phyloP scores from a whole-genome alignment of 805 yeast genomes.

The Yamadazyma tumulicola region DNA sequence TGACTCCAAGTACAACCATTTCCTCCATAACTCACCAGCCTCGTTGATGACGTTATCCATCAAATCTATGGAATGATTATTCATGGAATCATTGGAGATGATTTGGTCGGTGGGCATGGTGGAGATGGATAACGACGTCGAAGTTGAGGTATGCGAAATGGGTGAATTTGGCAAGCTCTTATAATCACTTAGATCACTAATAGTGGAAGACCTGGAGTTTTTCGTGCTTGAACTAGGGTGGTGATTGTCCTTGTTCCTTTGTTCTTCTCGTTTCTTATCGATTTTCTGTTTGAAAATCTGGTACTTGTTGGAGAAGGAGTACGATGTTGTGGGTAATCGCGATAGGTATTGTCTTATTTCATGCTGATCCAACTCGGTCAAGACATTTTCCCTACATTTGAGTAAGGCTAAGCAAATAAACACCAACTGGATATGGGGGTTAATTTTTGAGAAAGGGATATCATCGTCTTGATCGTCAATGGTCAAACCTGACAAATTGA shows the following conservation, averaged over 20 bases:
- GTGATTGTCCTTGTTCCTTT: conserved; percentile 3
- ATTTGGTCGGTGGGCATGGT: conserved; percentile 12
- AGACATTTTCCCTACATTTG: conserved; percentile 71
- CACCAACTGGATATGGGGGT: conserved; percentile 72
- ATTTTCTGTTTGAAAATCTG: conserved; percentile 26
- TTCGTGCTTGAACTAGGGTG: conserved; percentile 5
- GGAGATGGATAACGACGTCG: conserved; percentile 7
- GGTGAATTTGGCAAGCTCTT: conserved; percentile 9
- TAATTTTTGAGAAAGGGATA: conserved; percentile 57
- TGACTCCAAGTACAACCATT: conserved; percentile 63
- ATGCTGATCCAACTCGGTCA: conserved; percentile 84
- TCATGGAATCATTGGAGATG: conserved; percentile 25
- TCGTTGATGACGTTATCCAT: conserved; percentile 71
- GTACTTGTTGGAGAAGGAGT: conserved; percentile 30
- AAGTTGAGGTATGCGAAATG: conserved; percentile 7
- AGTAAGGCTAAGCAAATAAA: conserved; percentile 76
- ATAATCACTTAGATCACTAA: conserved; percentile 6
- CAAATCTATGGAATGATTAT: conserved; percentile 46
- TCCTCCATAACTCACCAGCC: conserved; percentile 87
- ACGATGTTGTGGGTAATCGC: conserved; percentile 48
- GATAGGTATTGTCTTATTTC: conserved; percentile 79
- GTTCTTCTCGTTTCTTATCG: conserved; percentile 16
- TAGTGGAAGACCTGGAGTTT: conserved; percentile 12
- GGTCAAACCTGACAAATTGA: conserved; percentile 6
- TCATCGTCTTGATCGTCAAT: conserved; percentile 10